Evolutionary conservation across 1,284 basidiomycete species (phyloP), one percentile per base, ranked within the genome.

Genomic region (Erythrobasidium hasegawianum): DNA sequence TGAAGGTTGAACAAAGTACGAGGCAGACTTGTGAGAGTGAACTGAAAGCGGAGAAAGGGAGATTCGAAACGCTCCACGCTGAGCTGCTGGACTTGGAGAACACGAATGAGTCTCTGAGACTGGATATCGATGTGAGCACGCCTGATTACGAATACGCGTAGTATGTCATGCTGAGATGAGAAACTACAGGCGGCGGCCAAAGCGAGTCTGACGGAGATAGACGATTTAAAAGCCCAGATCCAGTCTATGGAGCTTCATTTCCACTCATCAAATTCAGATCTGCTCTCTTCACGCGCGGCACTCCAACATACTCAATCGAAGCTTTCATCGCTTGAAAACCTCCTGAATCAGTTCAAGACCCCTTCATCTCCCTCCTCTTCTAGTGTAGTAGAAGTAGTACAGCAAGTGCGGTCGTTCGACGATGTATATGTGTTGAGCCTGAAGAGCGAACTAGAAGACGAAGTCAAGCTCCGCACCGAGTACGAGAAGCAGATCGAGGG

Each of bases 281-380:
- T 53, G 9, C 50, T 53, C 22, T 53, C 50, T 26, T 53, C 22
- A 8, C 50, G 50, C 7, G n/a, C 50, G 50, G 50, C 50, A 16
- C 16, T 53, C 5, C 50, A 29, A 20, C 50, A 53, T 26, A 27
- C 50, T 26, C 22, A 53, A 26, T 22, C 50, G 18, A 22, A 26
- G 22, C 50, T 53, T 16, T 53, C 22, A 7, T 22, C 18, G 4
- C 50, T 53, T 20, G 50, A 53, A 20, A n/a, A 29, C 16, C 50
- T 53, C 50, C 20, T 53, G 18, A 53, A 53, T 26, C n/a, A 29
- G 22, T 16, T 53, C 45, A 33, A 33, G 33, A 11, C 33, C 11
- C 33, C 33, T 33, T 33, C 33, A 5, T 47, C 45, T 4, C 45
- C 45, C 8, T n/a, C n/a, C 14, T 47, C 45, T n/a, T 4, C 33